Conservation (phyloP, 164 flowering plant species). For the Magnolia changhungtana region DNA sequence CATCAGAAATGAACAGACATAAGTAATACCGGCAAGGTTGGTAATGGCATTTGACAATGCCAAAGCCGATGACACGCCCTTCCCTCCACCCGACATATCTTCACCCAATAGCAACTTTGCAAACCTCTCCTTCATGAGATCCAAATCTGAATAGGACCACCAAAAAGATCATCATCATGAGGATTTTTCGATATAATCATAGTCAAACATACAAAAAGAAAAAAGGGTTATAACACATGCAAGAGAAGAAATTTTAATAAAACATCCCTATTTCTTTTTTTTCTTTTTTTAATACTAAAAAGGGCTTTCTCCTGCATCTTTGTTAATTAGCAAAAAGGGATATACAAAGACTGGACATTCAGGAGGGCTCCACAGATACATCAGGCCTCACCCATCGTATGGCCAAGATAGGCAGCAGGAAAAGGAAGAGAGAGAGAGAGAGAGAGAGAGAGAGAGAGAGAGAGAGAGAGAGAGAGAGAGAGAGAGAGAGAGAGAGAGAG, state of each 20-base stretch:
- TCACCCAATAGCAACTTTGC: conserved; percentile 88
- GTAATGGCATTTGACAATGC: conserved; percentile 97
- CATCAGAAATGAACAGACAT: neutral
- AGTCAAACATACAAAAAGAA: neutral
- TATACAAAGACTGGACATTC: too few relatives aligned
- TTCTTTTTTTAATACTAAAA: too few relatives aligned
- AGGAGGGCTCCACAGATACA: too few relatives aligned
- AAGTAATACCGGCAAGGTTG: conserved; percentile 65
- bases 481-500: too few relatives aligned
- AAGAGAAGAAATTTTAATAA: neutral
- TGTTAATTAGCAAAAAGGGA: too few relatives aligned
- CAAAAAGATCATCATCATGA: neutral
- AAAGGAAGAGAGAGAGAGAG: too few relatives aligned
- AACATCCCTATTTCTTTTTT: neutral
- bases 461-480: too few relatives aligned
- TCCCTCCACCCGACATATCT: conserved; percentile 97
- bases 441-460: too few relatives aligned
- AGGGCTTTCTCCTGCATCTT: too few relatives aligned
- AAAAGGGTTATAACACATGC: neutral
- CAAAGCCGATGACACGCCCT: conserved; percentile 89
- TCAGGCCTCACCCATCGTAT: too few relatives aligned
- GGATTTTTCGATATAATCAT: neutral
- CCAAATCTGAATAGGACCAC: conserved; percentile 45
- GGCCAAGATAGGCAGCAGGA: too few relatives aligned
- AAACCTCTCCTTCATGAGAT: conserved; percentile 78